Percentiles rank a stretch among this genome's conserved stretches.
These are phyloP conservation scores for Serendipita sp. DNA, from an alignment of 768 basidiomycete genomes.

Conservation along the genomic window DNA sequence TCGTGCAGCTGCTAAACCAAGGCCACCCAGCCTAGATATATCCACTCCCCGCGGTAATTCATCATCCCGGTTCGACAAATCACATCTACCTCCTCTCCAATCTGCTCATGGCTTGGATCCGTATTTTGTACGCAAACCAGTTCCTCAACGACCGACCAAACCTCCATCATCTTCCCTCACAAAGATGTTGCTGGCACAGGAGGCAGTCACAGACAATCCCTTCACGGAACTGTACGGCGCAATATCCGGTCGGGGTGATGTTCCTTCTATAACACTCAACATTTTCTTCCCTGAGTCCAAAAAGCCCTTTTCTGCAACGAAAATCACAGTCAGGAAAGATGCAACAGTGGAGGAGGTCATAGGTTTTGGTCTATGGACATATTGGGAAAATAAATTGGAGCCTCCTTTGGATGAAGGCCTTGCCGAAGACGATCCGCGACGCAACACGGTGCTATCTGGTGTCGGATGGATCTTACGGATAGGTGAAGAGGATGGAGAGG, in stretches of 20 bases:
- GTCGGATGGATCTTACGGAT: conserved; percentile 87
- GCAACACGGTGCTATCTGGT: conserved; percentile 45
- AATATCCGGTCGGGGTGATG: conserved; percentile 58
- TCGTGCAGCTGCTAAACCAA: not conserved
- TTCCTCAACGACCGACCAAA: not conserved
- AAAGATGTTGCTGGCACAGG: conserved; percentile 54
- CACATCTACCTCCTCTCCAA: not conserved
- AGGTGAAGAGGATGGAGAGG: conserved; percentile 93
- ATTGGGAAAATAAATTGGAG: conserved; percentile 76
- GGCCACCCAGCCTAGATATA: not conserved
- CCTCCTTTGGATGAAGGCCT: conserved; percentile 60
- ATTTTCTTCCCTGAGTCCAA: conserved; percentile 76
- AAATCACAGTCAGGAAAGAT: conserved; percentile 66
- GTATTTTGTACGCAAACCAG: not conserved
- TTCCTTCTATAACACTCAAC: conserved; percentile 45
- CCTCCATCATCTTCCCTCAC: conserved; percentile 44
- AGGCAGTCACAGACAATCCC: conserved; percentile 53
- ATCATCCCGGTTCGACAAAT: not conserved
- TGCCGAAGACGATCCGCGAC: conserved; percentile 44
- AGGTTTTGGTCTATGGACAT: conserved; percentile 81
- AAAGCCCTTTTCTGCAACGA: conserved; percentile 48
- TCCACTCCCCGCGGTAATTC: not conserved
- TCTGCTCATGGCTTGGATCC: not conserved
- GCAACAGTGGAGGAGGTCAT: conserved; percentile 92
- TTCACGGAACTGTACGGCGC: conserved; percentile 77